Percentiles rank a stretch among this genome's conserved stretches.
Conservation (phyloP, 108 stramenopile genomes). For the Skeletonema tropicum region DNA sequence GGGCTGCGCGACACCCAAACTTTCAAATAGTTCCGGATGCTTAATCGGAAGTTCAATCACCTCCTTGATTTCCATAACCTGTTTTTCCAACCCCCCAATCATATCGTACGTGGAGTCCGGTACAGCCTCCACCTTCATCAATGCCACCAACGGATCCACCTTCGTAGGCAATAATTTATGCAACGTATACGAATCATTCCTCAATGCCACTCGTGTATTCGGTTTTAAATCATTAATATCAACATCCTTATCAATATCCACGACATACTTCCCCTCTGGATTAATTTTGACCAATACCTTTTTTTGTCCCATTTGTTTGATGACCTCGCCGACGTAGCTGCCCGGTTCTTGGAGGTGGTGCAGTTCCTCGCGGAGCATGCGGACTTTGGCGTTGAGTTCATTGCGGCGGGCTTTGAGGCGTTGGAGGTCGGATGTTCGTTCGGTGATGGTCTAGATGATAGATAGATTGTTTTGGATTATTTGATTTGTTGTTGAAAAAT, state of each 20-base stretch:
- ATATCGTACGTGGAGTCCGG: slow-evolving; percentile 99
- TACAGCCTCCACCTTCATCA: slow-evolving; percentile 99
- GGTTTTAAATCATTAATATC: slow-evolving; percentile 96
- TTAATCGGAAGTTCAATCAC: slow-evolving; percentile 99
- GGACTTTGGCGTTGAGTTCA: slow-evolving; percentile 96
- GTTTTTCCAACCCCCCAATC: slow-evolving; percentile 99
- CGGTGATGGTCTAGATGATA: slow-evolving; percentile 80
- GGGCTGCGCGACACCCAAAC: slow-evolving; percentile 97
- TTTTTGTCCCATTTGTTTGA: slow-evolving; percentile 99
- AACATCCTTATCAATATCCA: slow-evolving; percentile 96
- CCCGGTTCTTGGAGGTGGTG: slow-evolving; percentile 98
- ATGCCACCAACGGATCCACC: slow-evolving; percentile 97
- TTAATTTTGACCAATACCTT: slow-evolving; percentile 98
- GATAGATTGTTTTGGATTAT: no score
- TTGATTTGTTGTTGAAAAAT: background rate
- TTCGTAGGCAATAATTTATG: slow-evolving; percentile 99
- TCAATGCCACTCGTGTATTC: slow-evolving; percentile 97
- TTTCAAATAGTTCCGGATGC: slow-evolving; percentile 99
- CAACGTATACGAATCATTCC: slow-evolving; percentile 97
- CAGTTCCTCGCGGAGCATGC: slow-evolving; percentile 97
- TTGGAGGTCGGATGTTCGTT: slow-evolving; percentile 78
- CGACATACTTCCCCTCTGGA: slow-evolving; percentile 99
- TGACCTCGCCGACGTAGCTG: slow-evolving; percentile 98
- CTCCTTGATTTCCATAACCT: slow-evolving; percentile 99
- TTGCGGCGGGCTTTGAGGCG: slow-evolving; percentile 98